These are phyloP conservation scores for Monilinia aucupariae DNA, from an alignment of 2,329 filamentous ascomycete species.

Conservation along the genomic window DNA sequence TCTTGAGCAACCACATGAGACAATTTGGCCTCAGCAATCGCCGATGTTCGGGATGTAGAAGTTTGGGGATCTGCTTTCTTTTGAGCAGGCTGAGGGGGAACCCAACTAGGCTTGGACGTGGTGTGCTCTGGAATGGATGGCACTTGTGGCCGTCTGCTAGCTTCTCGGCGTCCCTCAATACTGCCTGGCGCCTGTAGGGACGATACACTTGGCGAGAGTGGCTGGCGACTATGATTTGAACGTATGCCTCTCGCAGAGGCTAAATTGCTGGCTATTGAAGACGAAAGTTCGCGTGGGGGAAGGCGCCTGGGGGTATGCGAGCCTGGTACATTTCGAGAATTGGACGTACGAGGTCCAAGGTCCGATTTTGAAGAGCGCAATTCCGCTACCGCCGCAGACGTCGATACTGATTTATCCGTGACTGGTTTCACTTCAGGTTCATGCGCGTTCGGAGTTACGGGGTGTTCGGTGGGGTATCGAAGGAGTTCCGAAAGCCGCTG, in stretches of 20 bases:
- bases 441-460: constrained; percentile 21
- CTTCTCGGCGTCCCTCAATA: constrained; percentile 52
- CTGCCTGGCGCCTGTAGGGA: constrained; percentile 68
- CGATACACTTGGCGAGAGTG: constrained; percentile 66
- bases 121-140: constrained; percentile 47
- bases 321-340: constrained; percentile 28
- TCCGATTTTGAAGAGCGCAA: constrained; percentile 33
- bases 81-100: constrained; percentile 40
- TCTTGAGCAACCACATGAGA: constrained; percentile 44
- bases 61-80: constrained; percentile 31
- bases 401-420: constrained; percentile 31
- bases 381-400: constrained; percentile 34
- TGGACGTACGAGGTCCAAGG: constrained; percentile 28
- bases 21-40: constrained; percentile 30
- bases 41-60: constrained; percentile 31
- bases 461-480: constrained; percentile 51
- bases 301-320: constrained; percentile 36
- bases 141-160: constrained; percentile 47
- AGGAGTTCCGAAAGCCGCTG: constrained; percentile 76
- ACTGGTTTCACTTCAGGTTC: constrained; percentile 31
- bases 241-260: constrained; percentile 79
- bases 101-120: constrained; percentile 45
- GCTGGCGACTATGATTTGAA: constrained; percentile 58
- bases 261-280: constrained; percentile 83
- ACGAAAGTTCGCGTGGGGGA: constrained; percentile 62